Base-by-base conservation (phyloP, 192 early-diverging fungal species). In the Mortierella claussenii region DNA sequence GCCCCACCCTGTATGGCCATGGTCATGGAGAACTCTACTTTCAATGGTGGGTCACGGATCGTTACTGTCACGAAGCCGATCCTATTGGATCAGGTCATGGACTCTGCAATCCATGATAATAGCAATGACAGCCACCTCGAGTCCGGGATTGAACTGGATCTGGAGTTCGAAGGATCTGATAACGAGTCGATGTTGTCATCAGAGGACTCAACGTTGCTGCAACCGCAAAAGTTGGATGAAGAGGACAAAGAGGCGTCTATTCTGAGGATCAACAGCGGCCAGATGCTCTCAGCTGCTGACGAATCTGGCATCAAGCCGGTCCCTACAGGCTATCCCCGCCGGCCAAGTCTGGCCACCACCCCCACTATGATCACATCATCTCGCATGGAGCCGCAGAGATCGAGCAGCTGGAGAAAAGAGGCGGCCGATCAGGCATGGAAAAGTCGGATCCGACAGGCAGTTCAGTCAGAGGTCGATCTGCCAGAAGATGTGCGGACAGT, bases 1-100 rank as follows among this genome's bases (percentile, higher is more conserved):
- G 71, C 71, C 1, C 71, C 71, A 1, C 27, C 71, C 6, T 76
- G 71, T 36, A 76, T 76, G 71, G 71, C 71, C 12, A 76, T 76
- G 71, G 57, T 67, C 17, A 76, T 76, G 71, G 71, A 76, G 30
- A 65, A 36, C 17, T 11, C 58, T 0, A 18, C 20, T 4, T 10
- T 46, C 3, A 49, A 52, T 6, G 64, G 64, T 23, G 43, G 50
- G 32, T 66, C 71, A 4, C 58, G 64, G 33, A 76, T 76, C 20
- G 64, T 76, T 12, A 67, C 71, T 10, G 71, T 76, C 17, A 76
- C 71, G 7, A 76, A 76, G 27, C 71, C 71, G 0, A 76, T 76
- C 28, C 31, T 67, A 49, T 45, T 76, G 18, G 71, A 76, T 32
- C 71, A 76, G 23, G 71, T 76, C 3, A 76, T 76, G 71, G 71